phyloP scores from a whole-genome alignment of 805 yeast genomes.

The Saccharomycopsis amapae region DNA sequence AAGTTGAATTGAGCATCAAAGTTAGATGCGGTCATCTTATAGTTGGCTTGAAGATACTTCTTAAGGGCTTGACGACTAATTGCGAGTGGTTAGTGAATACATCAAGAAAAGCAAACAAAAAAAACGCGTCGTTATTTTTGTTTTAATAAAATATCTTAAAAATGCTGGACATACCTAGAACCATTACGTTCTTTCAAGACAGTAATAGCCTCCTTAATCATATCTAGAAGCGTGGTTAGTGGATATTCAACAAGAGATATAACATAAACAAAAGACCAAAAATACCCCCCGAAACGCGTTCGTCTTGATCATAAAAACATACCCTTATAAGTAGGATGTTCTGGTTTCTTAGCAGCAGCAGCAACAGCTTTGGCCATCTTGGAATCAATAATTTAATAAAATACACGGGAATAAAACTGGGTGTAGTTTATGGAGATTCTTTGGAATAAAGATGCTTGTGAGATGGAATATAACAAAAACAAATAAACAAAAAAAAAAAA shows the following conservation, averaged over 20 bases:
- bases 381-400: neutral
- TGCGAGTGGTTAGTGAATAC: conserved; percentile 1
- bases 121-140: conserved; percentile 26
- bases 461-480: neutral
- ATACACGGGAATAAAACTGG: neutral
- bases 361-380: conserved; percentile 19
- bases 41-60: conserved; percentile 66
- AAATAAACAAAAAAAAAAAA: neutral
- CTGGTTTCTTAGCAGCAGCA: conserved; percentile 19
- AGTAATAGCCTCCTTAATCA: conserved; percentile 50
- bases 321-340: conserved; percentile 32
- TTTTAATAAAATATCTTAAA: conserved; percentile 30
- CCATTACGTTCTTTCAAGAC: conserved; percentile 78
- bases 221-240: conserved; percentile 17
- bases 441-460: neutral
- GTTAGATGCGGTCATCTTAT: conserved; percentile 48
- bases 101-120: neutral
- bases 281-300: no score
- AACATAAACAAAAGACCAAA: no score
- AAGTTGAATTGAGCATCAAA: conserved; percentile 71
- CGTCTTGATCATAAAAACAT: conserved; percentile 19
- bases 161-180: conserved; percentile 45
- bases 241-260: no score
- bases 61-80: conserved; percentile 81
- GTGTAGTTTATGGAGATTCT: neutral